Evolutionary conservation across 257 asterid species (phyloP), one percentile per base, ranked within the genome.

Genomic region (Nemophila menziesii): DNA sequence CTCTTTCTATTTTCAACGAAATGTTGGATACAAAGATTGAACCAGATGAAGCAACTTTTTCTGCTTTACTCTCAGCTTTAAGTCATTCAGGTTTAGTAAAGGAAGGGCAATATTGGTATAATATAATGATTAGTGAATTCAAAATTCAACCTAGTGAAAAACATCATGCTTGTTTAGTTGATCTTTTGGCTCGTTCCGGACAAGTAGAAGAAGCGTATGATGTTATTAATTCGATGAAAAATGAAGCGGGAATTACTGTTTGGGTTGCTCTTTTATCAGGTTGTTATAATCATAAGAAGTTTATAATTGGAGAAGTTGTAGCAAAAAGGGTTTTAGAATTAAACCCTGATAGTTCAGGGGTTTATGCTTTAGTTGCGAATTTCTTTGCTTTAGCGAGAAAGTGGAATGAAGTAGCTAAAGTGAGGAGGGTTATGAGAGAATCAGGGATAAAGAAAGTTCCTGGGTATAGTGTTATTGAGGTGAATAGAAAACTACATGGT

Each of bases 241-340:
- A 15, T 36, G 67, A 67, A 41, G 79, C 89, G 1, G 83, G 78
- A 54, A 61, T 71, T 20, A 72, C 81, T 51, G 69, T 71, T n/a
- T 86, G 89, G 89, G 92, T 78, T 29, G 94, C 93, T 56, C 86
- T 86, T 52, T 61, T 78, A 10, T 78, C 93, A 2, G 96, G 94
- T 16, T 86, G 96, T 65, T 66, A 69, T 53, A 86, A 59, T 54
- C 68, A 81, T 42, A 78, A 69, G 63, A 86, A 78, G 44, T 53
- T 69, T 27, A 36, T 22, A 34, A 17, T 60, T 19, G 96, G 96
- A 27, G 79, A 75, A 20, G 8, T 64, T 43, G 94, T 71, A 9
- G 96, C 96, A 19, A 81, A 63, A 46, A 78, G 63, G 49, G 67
- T 86, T 60, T 73, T 81, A 13, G 89, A 71, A 59, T 45, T 73